Base-by-base conservation (phyloP, 108 stramenopile genomes). In the Skeletonema menzelii region DNA sequence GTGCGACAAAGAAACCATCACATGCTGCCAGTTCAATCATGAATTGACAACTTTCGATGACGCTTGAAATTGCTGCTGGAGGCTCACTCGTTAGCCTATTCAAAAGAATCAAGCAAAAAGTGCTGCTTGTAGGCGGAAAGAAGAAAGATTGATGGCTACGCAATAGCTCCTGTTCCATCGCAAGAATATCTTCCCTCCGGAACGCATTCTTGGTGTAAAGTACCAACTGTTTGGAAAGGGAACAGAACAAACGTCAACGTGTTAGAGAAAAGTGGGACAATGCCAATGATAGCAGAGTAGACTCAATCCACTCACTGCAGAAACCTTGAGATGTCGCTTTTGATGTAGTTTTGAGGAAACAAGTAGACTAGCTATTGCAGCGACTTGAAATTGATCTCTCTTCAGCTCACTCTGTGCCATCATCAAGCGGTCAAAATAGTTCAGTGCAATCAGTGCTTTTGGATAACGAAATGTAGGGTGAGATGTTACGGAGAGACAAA, bases 21-120 rank as follows among this genome's bases (percentile, higher is more conserved):
- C 78, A 79, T 28, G 67, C 65, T 5, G 78, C 66, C 22, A 79
- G 17, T 55, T 79, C 69, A 15, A 72, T 79, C 59, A 79, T 55
- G 66, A 79, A 79, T 56, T 72, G 78, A 20, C 44, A 67, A 19
- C 22, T 57, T 17, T 79, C 78, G n/a, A 73, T 44, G 11, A 72
- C 49, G 1, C 22, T 4, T 35, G 70, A 11, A 17, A 72, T 40
- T 5, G 37, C n/a, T 53, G 49, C 49, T 22, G 49, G 49, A n/a
- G 15, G n/a, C 34, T 59, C 40, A 3, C 26, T 12, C 15, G 35
- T 20, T 27, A 72, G 63, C 38, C 67, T 67, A 27, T 61, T 67
- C 67, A 79, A 38, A 19, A 72, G 61, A 8, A 79, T 57, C 14
- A 63, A 24, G 28, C 42, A 34, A 53, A 79, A 79, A 2, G 78